phyloP scores from a whole-genome alignment of 805 yeast genomes.

The Danielia reshetovae region DNA sequence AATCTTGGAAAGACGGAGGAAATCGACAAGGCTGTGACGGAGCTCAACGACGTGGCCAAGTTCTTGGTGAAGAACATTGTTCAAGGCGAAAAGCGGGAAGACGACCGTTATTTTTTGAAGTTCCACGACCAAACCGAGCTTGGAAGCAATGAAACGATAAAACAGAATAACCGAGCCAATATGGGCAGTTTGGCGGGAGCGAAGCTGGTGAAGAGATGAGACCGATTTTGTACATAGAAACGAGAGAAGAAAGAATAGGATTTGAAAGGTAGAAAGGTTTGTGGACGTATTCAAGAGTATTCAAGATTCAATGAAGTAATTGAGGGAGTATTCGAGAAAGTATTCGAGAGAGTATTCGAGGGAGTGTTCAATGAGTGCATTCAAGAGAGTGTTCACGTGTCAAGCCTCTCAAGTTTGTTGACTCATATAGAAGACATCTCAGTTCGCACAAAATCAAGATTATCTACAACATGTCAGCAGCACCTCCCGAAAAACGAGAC shows the following conservation, averaged over 20 bases:
- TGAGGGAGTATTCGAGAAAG: too few relatives aligned
- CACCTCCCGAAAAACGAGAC: constrained; percentile 33
- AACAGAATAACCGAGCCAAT: constrained; percentile 41
- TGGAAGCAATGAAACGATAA: constrained; percentile 84
- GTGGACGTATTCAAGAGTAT: too few relatives aligned
- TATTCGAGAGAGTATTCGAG: too few relatives aligned
- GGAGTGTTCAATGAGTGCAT: background rate
- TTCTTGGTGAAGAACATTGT: constrained; percentile 77
- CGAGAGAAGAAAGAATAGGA: too few relatives aligned
- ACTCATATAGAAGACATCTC: too few relatives aligned
- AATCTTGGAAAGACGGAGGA: constrained; percentile 32
- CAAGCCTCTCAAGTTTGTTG: too few relatives aligned
- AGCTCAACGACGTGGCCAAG: constrained; percentile 62
- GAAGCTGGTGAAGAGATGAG: too few relatives aligned
- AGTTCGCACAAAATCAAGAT: too few relatives aligned
- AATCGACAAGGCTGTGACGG: constrained; percentile 32
- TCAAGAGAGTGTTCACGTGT: too few relatives aligned
- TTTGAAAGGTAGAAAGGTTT: too few relatives aligned
- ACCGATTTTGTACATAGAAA: too few relatives aligned
- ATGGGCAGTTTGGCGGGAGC: constrained; percentile 49
- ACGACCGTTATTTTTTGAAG: constrained; percentile 48
- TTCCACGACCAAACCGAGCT: constrained; percentile 81
- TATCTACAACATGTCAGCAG: constrained; percentile 9
- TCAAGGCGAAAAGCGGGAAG: constrained; percentile 58
- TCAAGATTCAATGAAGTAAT: too few relatives aligned